Percentiles rank a stretch among this genome's conserved stretches.
These are phyloP conservation scores for Boletus vinaceobasis DNA, from an alignment of 768 basidiomycete genomes.

Conservation along the genomic window DNA sequence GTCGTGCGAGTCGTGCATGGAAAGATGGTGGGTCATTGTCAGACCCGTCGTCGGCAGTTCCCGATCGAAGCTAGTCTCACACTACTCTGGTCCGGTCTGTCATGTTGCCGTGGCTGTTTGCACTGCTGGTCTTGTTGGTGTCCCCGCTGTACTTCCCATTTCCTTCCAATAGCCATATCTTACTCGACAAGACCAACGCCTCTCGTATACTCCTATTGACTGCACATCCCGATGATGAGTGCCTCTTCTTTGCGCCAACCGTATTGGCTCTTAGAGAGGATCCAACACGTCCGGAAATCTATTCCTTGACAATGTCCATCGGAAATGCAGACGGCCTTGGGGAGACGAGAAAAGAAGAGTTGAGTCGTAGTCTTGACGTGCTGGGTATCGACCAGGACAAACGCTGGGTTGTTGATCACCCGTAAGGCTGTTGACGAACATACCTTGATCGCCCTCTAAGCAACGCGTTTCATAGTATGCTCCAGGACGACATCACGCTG, in stretches of 20 bases:
- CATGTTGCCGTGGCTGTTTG: constrained; percentile 18
- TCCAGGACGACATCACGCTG: constrained; percentile 72
- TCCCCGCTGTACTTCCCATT: constrained; percentile 27
- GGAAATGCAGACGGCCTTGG: constrained; percentile 84
- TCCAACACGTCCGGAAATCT: constrained; percentile 35
- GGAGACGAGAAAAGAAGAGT: constrained; percentile 51
- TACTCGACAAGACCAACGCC: constrained; percentile 10
- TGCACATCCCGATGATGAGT: constrained; percentile 94
- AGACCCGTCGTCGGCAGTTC: constrained; percentile 16
- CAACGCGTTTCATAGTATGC: constrained; percentile 40
- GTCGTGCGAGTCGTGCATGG: constrained; percentile 13
- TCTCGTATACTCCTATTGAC: constrained; percentile 64
- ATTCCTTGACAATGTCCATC: constrained; percentile 69
- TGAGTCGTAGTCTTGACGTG: constrained; percentile 59
- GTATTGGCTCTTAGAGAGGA: constrained; percentile 48
- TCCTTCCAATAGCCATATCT: constrained; percentile 20
- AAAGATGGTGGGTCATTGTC: constrained; percentile 20
- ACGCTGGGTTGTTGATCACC: constrained; percentile 64
- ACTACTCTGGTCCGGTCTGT: not conserved
- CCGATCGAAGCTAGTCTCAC: constrained; percentile 10
- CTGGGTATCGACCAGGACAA: constrained; percentile 57
- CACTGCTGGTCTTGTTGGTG: constrained; percentile 11
- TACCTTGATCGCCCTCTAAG: constrained; percentile 8
- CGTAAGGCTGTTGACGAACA: constrained; percentile 45
- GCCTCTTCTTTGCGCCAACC: constrained; percentile 91